Evolutionary conservation across 257 asterid species (phyloP).

Genomic region (Gardenia jasminoides): DNA sequence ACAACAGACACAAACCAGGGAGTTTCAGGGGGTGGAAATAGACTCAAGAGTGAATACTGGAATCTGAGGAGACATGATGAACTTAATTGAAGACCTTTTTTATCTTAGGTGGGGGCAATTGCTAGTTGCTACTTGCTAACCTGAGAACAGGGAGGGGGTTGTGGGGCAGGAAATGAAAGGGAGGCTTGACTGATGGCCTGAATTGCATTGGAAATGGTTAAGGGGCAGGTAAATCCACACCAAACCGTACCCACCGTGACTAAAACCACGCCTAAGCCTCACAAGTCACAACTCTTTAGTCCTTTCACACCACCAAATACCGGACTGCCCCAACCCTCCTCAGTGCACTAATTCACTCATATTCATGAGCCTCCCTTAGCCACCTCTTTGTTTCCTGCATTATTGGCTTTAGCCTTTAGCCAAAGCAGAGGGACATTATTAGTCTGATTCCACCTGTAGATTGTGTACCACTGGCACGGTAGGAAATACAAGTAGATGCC

Average conservation of each 20-base stretch:
- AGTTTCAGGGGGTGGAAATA: not conserved
- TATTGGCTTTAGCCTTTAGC: conserved; percentile 17
- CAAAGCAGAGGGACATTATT: conserved; percentile 1
- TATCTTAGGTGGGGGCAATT: conserved; percentile 16
- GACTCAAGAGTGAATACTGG: conserved; percentile 13
- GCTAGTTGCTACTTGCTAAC: not conserved
- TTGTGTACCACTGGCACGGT: conserved; percentile 3
- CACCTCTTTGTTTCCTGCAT: conserved; percentile 19
- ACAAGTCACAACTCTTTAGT: conserved; percentile 9
- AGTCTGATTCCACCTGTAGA: conserved; percentile 6
- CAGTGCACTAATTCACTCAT: conserved; percentile 7
- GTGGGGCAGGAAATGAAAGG: conserved; percentile 21
- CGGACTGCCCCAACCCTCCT: not conserved
- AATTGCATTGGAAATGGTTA: conserved; percentile 37
- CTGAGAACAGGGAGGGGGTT: conserved; percentile 7
- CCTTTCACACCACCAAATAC: conserved; percentile 8
- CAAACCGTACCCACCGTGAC: conserved; percentile 44
- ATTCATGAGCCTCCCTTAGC: conserved; percentile 14
- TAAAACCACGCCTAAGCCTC: conserved; percentile 15
- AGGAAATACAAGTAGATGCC: not conserved
- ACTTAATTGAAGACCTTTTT: conserved; percentile 19
- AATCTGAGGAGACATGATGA: conserved; percentile 24
- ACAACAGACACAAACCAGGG: not conserved
- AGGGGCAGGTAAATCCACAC: conserved; percentile 38
- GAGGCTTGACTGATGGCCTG: conserved; percentile 24